phyloP scores from a whole-genome alignment of 495 filamentous ascomycete genomes.

The Penicillium lagena region DNA sequence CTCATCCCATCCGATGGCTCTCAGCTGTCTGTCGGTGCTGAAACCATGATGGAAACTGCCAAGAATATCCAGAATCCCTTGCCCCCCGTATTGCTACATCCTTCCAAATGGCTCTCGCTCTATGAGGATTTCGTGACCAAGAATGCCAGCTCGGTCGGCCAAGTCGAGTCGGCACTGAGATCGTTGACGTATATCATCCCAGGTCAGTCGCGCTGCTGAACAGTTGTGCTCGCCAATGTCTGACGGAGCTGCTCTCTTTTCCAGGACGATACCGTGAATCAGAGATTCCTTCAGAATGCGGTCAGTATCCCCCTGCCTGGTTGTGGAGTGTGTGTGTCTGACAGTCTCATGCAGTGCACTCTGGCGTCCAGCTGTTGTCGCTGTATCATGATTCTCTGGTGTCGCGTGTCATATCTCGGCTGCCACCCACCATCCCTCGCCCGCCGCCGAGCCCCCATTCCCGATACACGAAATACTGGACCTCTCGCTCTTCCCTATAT shows the following conservation, averaged over 20 bases:
- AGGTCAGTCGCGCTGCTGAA: conserved; percentile 37
- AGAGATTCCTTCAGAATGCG: conserved; percentile 87
- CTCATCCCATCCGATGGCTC: background rate
- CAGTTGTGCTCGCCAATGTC: background rate
- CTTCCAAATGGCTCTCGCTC: conserved; percentile 67
- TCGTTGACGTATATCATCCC: conserved; percentile 95
- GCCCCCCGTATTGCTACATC: conserved; percentile 40
- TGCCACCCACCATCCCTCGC: conserved; percentile 35
- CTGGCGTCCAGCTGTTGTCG: conserved; percentile 79
- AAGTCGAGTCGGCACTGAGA: conserved; percentile 87
- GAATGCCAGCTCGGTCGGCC: conserved; percentile 83
- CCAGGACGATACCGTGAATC: conserved; percentile 86
- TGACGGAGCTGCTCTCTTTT: background rate
- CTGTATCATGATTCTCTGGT: conserved; percentile 93
- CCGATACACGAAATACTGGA: conserved; percentile 90
- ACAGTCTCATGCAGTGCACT: conserved; percentile 53
- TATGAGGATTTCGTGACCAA: conserved; percentile 93
- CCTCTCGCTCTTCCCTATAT: conserved; percentile 66
- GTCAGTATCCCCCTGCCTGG: conserved; percentile 25
- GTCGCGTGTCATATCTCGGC: conserved; percentile 50
- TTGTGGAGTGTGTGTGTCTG: conserved; percentile 1
- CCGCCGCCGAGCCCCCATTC: conserved; percentile 66
- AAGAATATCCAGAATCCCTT: conserved; percentile 22
- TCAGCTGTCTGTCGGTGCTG: background rate
- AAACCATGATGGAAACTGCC: conserved; percentile 27